These are phyloP conservation scores for Colletotrichum zoysiae DNA, from an alignment of 2,329 filamentous ascomycete species.

Conservation along the genomic window DNA sequence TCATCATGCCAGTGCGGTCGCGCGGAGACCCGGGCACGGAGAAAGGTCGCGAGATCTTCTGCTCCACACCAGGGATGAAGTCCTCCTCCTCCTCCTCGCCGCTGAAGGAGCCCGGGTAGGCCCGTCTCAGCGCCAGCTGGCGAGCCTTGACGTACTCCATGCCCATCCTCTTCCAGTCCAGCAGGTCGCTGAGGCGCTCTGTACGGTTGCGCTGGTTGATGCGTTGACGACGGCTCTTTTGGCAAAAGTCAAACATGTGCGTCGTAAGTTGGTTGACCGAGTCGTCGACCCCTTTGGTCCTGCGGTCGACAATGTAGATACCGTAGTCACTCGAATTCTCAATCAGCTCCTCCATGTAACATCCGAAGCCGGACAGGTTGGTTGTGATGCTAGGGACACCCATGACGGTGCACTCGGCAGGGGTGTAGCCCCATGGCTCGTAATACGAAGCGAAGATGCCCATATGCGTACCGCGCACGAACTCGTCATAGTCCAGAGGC, in stretches of 20 bases:
- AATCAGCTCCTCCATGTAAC: slow-evolving; percentile 99
- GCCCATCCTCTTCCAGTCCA: slow-evolving; percentile 99
- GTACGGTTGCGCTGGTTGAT: slow-evolving; percentile 99
- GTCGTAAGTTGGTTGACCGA: slow-evolving; percentile 94
- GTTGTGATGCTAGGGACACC: slow-evolving; percentile 98
- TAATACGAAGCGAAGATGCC: slow-evolving; percentile 98
- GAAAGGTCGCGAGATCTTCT: slow-evolving; percentile 94
- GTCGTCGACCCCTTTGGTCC: slow-evolving; percentile 95
- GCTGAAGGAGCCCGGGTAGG: slow-evolving; percentile 89
- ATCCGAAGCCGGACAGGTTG: slow-evolving; percentile 96
- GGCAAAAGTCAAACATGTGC: slow-evolving; percentile 93
- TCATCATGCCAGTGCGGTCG: slow-evolving; percentile 97
- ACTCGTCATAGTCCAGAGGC: slow-evolving; percentile 97
- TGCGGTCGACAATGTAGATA: slow-evolving; percentile 98
- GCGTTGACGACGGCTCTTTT: slow-evolving; percentile 93
- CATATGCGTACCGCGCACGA: slow-evolving; percentile 95
- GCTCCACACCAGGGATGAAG: slow-evolving; percentile 91
- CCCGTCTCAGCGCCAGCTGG: slow-evolving; percentile 89
- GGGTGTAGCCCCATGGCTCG: slow-evolving; percentile 99
- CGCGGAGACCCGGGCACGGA: slow-evolving; percentile 94
- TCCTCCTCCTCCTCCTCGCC: slow-evolving; percentile 87
- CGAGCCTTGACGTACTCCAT: slow-evolving; percentile 99
- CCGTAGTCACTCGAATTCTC: slow-evolving; percentile 98
- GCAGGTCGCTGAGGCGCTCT: slow-evolving; percentile 90
- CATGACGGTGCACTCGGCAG: slow-evolving; percentile 98